Conservation (phyloP, 305 asterid genomes). For the Fraxinus velutina region DNA sequence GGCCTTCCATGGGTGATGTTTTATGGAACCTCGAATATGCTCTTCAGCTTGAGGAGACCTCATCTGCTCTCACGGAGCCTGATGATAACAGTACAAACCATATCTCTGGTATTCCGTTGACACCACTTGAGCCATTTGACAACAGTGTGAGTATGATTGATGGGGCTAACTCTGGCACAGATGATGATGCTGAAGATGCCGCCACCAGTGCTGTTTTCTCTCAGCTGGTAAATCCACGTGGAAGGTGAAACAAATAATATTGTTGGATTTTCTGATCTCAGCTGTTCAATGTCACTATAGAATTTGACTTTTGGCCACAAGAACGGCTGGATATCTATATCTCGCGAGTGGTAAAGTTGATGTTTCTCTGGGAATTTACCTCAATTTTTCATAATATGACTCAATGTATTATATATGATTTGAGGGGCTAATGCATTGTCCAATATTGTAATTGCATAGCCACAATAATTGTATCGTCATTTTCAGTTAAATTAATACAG, state of each 20-base stretch:
- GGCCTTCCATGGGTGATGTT: slow-evolving; percentile 99
- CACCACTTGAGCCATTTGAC: slow-evolving; percentile 70
- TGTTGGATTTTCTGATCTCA: slow-evolving; percentile 13
- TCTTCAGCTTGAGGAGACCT: slow-evolving; percentile 92
- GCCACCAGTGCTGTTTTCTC: slow-evolving; percentile 93
- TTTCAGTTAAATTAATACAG: slow-evolving; percentile 33
- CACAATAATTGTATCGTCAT: slow-evolving; percentile 38
- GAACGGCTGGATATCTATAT: slow-evolving; percentile 22
- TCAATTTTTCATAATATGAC: slow-evolving; percentile 25
- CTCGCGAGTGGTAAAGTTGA: slow-evolving; percentile 27
- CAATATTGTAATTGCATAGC: slow-evolving; percentile 37
- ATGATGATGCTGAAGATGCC: slow-evolving; percentile 60
- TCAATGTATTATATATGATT: slow-evolving; percentile 38
- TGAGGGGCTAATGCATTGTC: slow-evolving; percentile 36
- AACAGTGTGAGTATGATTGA: slow-evolving; percentile 79
- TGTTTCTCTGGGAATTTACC: slow-evolving; percentile 26
- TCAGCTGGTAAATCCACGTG: slow-evolving; percentile 99
- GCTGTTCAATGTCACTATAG: background rate
- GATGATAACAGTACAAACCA: slow-evolving; percentile 92
- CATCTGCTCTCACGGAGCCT: slow-evolving; percentile 77
- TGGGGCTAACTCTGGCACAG: slow-evolving; percentile 67
- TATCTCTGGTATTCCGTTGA: slow-evolving; percentile 67
- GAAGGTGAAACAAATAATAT: slow-evolving; percentile 50
- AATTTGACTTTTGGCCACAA: slow-evolving; percentile 21
- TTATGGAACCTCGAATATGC: slow-evolving; percentile 96